A percentile compares a stretch with the other conserved stretches of the same genome.
phyloP scores from a whole-genome alignment of 148 eudicot species.

The Selenicereus undatus region DNA sequence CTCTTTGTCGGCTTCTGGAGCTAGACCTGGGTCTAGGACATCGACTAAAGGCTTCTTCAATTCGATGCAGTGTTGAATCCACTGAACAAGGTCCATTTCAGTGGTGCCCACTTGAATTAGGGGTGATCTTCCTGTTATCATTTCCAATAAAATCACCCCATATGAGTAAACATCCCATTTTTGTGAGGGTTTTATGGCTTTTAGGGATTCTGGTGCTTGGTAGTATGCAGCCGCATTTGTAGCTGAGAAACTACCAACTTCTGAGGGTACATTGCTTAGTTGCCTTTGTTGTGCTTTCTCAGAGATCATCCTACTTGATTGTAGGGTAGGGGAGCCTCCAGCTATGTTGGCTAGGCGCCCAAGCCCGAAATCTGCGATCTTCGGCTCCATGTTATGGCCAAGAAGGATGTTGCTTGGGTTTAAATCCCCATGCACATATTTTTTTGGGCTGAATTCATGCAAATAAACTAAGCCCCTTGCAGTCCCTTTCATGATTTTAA shows the following conservation, averaged over 20 bases:
- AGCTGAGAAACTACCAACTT: constrained; percentile 35
- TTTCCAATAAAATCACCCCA: constrained; percentile 78
- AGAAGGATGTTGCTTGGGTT: constrained; percentile 84
- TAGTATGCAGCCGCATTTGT: constrained; percentile 45
- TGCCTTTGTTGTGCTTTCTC: constrained; percentile 62
- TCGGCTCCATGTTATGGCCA: constrained; percentile 73
- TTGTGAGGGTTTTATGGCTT: constrained; percentile 84
- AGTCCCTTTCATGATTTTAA: constrained; percentile 69
- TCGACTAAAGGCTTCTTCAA: constrained; percentile 77
- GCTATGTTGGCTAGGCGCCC: constrained; percentile 86
- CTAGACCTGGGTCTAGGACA: constrained; percentile 67
- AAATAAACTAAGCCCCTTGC: constrained; percentile 83
- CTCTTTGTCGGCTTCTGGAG: constrained; percentile 64
- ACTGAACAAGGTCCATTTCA: constrained; percentile 79
- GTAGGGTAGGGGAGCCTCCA: constrained; percentile 63
- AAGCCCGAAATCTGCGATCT: constrained; percentile 88
- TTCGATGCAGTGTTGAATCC: constrained; percentile 90
- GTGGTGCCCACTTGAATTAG: constrained; percentile 56
- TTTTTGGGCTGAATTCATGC: constrained; percentile 92
- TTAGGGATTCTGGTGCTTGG: constrained; percentile 87
- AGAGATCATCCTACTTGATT: constrained; percentile 56
- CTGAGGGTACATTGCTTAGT: constrained; percentile 54
- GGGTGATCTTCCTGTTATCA: constrained; percentile 66
- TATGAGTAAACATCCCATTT: constrained; percentile 97
- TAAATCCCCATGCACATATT: constrained; percentile 90